Base-by-base conservation (phyloP, 192 early-diverging fungal genomes). In the Endogone sp. region DNA sequence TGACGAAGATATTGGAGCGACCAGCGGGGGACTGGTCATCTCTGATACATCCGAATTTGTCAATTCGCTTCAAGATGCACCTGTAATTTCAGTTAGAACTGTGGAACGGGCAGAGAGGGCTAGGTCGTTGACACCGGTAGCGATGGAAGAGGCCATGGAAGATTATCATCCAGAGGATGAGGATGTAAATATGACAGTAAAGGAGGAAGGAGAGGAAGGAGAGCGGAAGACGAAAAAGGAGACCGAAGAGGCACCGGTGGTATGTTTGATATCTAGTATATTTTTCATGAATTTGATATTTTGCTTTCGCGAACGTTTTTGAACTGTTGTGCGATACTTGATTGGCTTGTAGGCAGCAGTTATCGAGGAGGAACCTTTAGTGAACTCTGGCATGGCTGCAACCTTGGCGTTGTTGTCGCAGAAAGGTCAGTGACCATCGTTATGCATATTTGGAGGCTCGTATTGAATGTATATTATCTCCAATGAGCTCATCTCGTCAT, bases 1-100 rank as follows among this genome's bases (percentile, higher is more conserved):
- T 1, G 79, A 86, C 30, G 82, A 84, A 3, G 81, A 83, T 24
- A 75, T 79, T 55, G 71, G 58, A 9, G 20, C 59, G 2, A 66
- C 32, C 22, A 66, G 70, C n/a, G 77, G 66, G 0, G 84, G 81
- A 3, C 67, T 94, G n/a, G 84, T 92, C n/a, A 81, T 97, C 11
- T 92, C 92, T 0, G 91, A 92, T 67, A 93, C 91, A 11, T 88
- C 92, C 10, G 95, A 97, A 75, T 97, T 97, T 84, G 92, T 96
- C 2, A 85, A 86, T 55, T 82, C 77, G 3, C 78, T 93, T 1
- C 65, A 55, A 11, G 59, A 70, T 23, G 78, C 76, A 29, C 58
- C 69, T 16, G 63, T 60, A 22, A 75, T 73, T 68, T 70, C 75
- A 3, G 68, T 20, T 28, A 28, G 27, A 60, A 28, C 59, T 60